These are phyloP conservation scores for Aphanomyces stellatus DNA, from an alignment of 352 stramenopile genomes.

Conservation along the genomic window DNA sequence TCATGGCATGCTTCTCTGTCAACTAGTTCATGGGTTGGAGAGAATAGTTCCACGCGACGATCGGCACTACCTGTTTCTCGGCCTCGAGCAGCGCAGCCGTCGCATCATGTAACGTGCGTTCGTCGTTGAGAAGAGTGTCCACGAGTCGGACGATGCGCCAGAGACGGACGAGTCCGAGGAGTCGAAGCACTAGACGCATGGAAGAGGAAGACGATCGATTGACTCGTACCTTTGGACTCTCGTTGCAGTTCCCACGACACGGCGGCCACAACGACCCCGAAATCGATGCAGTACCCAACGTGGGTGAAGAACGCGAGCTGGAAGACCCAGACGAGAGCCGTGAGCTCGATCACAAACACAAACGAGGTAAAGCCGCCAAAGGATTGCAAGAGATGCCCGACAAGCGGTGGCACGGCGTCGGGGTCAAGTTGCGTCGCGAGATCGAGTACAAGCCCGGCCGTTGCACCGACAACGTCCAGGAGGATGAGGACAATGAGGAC, in stretches of 20 bases:
- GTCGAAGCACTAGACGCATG: slow-evolving; percentile 27
- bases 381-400: slow-evolving; percentile 34
- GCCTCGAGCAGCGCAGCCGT: slow-evolving; percentile 33
- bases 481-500: slow-evolving; percentile 39
- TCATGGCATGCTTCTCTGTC: slow-evolving; percentile 36
- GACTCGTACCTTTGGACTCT: slow-evolving; percentile 41
- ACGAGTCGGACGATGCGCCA: slow-evolving; percentile 58
- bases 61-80: slow-evolving; percentile 34
- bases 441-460: not conserved
- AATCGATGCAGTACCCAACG: slow-evolving; percentile 49
- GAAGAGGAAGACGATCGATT: not conserved
- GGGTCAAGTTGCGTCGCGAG: not conserved
- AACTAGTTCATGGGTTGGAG: not conserved
- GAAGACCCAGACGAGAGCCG: slow-evolving; percentile 35
- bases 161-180: slow-evolving; percentile 43
- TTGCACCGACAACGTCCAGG: slow-evolving; percentile 37
- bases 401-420: not conserved
- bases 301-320: slow-evolving; percentile 41
- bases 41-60: not conserved
- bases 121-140: slow-evolving; percentile 35
- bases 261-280: slow-evolving; percentile 26
- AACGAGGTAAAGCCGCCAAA: slow-evolving; percentile 51
- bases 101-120: slow-evolving; percentile 33
- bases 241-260: slow-evolving; percentile 38
- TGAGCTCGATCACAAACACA: slow-evolving; percentile 50